Percentiles rank a stretch among this genome's conserved stretches.
These are phyloP conservation scores for Cystobasidium pallidum DNA, from an alignment of 1,284 basidiomycete species.

Conservation along the genomic window DNA sequence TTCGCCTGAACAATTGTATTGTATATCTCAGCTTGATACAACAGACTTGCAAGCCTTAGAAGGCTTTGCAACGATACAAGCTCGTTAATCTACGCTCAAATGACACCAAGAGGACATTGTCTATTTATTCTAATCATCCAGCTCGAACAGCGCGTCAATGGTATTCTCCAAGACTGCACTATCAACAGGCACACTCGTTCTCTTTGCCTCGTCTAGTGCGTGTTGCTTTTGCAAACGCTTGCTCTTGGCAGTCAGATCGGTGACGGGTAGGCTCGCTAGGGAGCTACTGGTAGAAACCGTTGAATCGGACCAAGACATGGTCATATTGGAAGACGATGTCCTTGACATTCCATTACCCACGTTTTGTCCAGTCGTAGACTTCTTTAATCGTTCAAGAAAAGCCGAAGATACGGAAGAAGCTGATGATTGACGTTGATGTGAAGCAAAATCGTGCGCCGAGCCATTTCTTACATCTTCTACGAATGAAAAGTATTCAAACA, in stretches of 20 bases:
- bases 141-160: conserved; percentile 8
- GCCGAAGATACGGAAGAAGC: conserved; percentile 30
- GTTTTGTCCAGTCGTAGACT: not conserved
- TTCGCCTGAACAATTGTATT: not conserved
- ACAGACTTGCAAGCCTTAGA: not conserved
- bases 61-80: not conserved
- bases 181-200: not conserved
- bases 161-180: conserved; percentile 20
- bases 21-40: not conserved
- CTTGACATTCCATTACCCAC: not conserved
- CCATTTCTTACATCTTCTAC: conserved; percentile 17
- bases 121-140: not conserved
- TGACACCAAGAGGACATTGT: not conserved
- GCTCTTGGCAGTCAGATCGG: conserved; percentile 20
- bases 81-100: not conserved
- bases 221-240: conserved; percentile 7
- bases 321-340: conserved; percentile 20
- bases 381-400: conserved; percentile 16
- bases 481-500: conserved; percentile 31
- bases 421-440: conserved; percentile 25
- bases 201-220: conserved; percentile 3
- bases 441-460: not conserved
- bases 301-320: conserved; percentile 36
- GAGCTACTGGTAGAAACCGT: conserved; percentile 23
- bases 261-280: conserved; percentile 16